Percentiles rank a stretch among this genome's conserved stretches.
Evolutionary conservation across 257 asterid genomes (phyloP).

Genomic region (Nicotiana benthamiana): DNA sequence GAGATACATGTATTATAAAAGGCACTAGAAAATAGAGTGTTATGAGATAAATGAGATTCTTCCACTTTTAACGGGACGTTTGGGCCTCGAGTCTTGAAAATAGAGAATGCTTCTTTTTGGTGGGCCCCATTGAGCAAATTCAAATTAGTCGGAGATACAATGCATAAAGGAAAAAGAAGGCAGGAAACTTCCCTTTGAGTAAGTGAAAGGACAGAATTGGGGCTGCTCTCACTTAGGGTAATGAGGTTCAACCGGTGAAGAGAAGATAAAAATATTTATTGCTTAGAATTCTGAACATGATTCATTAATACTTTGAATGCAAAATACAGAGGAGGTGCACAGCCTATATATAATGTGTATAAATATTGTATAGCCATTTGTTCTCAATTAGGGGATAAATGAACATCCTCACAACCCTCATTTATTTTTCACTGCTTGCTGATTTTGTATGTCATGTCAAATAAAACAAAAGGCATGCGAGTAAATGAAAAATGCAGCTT

Average conservation of each 20-base stretch:
- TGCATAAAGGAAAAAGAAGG: not conserved
- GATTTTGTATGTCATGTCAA: conserved; percentile 16
- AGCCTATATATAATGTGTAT: conserved; percentile 3
- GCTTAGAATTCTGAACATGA: conserved; percentile 1
- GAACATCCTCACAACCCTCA: not conserved
- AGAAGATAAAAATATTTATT: conserved; percentile 4
- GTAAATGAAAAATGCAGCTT: conserved; percentile 15
- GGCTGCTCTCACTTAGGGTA: not conserved
- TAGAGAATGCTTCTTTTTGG: not conserved
- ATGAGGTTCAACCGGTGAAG: not conserved
- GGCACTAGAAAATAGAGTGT: not conserved
- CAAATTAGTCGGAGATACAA: not conserved
- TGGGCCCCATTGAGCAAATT: too few species aligned
- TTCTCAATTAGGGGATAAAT: not conserved
- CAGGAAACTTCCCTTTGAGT: not conserved
- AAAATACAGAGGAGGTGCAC: conserved; percentile 9
- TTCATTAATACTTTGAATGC: conserved; percentile 18
- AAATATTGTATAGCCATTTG: not conserved
- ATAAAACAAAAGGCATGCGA: conserved; percentile 15
- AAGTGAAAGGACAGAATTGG: conserved; percentile 23
- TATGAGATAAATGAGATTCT: not conserved
- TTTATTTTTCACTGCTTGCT: conserved; percentile 10
- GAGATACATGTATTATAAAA: conserved; percentile 17
- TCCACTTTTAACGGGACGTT: not conserved
- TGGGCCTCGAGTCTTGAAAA: too few species aligned